Percentiles rank a stretch among this genome's conserved stretches.
Evolutionary conservation across 2,329 filamentous ascomycete genomes (phyloP).

Genomic region (Botrytis sinoallii): DNA sequence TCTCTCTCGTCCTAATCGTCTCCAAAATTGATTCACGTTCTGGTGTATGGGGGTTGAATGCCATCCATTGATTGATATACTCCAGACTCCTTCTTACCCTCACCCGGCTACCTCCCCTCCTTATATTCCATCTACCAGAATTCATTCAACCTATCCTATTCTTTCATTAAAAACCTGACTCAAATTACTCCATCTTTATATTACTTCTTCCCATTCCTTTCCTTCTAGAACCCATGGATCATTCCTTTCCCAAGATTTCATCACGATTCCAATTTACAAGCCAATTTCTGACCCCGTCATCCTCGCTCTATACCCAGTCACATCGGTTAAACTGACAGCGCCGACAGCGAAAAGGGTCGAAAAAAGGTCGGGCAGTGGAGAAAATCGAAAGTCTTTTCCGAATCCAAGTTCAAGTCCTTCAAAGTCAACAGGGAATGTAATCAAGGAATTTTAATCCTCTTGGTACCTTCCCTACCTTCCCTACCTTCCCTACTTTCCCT

Average conservation of each 20-base stretch:
- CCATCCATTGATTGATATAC: neutral
- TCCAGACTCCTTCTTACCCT: neutral
- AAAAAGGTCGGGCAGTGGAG: conserved; percentile 9
- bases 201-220: neutral
- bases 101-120: neutral
- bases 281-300: conserved; percentile 1
- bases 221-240: conserved; percentile 2
- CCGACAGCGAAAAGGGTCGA: conserved; percentile 5
- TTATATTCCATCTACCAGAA: neutral
- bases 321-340: conserved; percentile 11
- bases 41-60: neutral
- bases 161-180: neutral
- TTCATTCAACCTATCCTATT: neutral
- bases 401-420: neutral
- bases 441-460: neutral
- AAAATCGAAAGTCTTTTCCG: conserved; percentile 1
- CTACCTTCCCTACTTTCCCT: neutral
- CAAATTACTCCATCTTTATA: neutral
- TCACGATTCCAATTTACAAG: neutral
- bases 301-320: neutral
- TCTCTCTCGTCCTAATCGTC: neutral
- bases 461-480: neutral
- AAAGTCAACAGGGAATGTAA: neutral
- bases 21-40: neutral
- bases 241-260: conserved; percentile 6